These are phyloP conservation scores for Lantana camara DNA, from an alignment of 257 asterid genomes.

Conservation along the genomic window DNA sequence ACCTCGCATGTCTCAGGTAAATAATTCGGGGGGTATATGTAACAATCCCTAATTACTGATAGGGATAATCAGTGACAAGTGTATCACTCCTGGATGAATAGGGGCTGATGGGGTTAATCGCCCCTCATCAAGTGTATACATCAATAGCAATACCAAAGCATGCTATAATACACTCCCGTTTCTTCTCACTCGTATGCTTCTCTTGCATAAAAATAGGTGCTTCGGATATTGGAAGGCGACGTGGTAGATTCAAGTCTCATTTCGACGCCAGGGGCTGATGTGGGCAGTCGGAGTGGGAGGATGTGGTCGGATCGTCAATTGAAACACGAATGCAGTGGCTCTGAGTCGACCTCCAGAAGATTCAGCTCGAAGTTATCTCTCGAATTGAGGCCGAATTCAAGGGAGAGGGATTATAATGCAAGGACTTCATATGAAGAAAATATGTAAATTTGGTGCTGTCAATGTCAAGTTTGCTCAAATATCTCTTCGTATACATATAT, in stretches of 20 bases:
- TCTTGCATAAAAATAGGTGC: slow-evolving; percentile 41
- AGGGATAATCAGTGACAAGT: too few relatives aligned
- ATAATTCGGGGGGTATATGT: too few relatives aligned
- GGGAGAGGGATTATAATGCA: slow-evolving; percentile 34
- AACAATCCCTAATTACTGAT: too few relatives aligned
- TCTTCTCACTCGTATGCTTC: not conserved
- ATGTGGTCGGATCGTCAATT: slow-evolving; percentile 37
- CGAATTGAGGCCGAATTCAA: slow-evolving; percentile 28
- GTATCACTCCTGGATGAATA: too few relatives aligned
- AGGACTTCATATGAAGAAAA: slow-evolving; percentile 27
- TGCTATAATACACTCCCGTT: too few relatives aligned
- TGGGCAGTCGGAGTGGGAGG: slow-evolving; percentile 53
- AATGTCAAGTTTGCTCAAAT: not conserved
- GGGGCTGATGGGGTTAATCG: too few relatives aligned
- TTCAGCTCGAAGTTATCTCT: slow-evolving; percentile 41
- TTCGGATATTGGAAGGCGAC: slow-evolving; percentile 62
- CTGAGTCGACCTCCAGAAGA: slow-evolving; percentile 31
- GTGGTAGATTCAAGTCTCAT: slow-evolving; percentile 45
- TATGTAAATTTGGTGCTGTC: slow-evolving; percentile 21
- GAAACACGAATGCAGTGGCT: slow-evolving; percentile 33
- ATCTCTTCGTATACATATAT: not conserved
- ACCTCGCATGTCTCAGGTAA: slow-evolving; percentile 79
- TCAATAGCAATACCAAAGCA: too few relatives aligned
- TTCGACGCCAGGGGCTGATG: slow-evolving; percentile 41
- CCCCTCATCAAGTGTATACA: too few relatives aligned